Evolutionary conservation across 177 flowering plant species (phyloP), one percentile per base, ranked within the genome.

Genomic region (Vitis hybrid): DNA sequence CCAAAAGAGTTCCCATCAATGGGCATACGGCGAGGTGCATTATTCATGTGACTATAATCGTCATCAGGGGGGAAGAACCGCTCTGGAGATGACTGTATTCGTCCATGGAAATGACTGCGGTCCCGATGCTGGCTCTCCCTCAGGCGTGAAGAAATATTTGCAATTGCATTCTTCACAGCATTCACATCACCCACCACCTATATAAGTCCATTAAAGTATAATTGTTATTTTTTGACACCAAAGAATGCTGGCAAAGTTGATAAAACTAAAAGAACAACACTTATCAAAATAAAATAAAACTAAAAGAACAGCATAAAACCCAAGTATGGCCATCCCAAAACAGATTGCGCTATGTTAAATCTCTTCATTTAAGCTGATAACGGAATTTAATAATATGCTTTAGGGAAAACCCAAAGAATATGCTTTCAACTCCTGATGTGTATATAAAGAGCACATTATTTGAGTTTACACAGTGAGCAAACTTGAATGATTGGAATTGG

Each of bases 91-190:
- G 93, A 87, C 65, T 88, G 90, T 54, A 80, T 2, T 59, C 94
- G 82, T 26, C 91, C 91, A 65, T 85, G 85, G 68, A 85, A 86
- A 72, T 90, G 80, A 83, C 87, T 78, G 67, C 98, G 90, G 55
- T 94, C 98, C 75, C 99, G 95, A 77, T 88, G 93, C 80, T 89
- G 97, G 73, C 97, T 94, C 81, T 96, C 99, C 76, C 88, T 87
- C 81, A 96, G 81, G 67, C 99, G 97, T 56, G 91, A 83, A 18
- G 99, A 84, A 57, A 96, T 89, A 61, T 81, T 84, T 30, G 74
- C 80, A 75, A 94, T n/a, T 68, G 99, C 99, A 78, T 83, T 87
- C 81, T 90, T 96, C 59, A 96, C 98, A 70, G 81, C 80, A 82
- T 75, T 83, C 34, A 64, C 56, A 68, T 96, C 94, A 74, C 99